phyloP scores from a whole-genome alignment of 2,329 filamentous ascomycete species.

The Alternaria longipes region DNA sequence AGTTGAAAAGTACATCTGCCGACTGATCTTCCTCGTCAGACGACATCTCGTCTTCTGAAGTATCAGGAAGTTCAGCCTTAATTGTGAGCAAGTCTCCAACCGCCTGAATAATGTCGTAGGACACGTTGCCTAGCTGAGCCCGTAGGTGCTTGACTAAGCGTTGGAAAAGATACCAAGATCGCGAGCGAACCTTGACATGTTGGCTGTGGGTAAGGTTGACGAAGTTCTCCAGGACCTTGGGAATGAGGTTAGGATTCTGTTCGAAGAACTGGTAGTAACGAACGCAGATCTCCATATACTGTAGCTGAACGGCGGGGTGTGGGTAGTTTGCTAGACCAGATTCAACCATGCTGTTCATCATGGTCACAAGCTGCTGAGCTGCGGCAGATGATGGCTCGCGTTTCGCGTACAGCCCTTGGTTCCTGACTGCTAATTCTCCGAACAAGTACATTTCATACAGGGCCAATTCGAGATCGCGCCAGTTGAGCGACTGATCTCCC shows the following conservation, averaged over 20 bases:
- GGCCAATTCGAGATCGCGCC: conserved; percentile 93
- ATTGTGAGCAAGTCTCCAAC: conserved; percentile 89
- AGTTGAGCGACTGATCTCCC: conserved; percentile 78
- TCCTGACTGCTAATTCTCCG: conserved; percentile 90
- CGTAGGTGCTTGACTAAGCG: conserved; percentile 90
- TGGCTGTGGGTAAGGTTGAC: conserved; percentile 88
- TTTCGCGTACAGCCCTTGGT: conserved; percentile 86
- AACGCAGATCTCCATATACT: conserved; percentile 99
- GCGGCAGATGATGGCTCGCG: conserved; percentile 81
- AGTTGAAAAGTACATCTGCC: conserved; percentile 88
- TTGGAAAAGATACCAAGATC: conserved; percentile 97
- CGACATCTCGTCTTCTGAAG: conserved; percentile 87
- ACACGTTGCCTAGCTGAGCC: conserved; percentile 84
- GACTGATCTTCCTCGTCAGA: conserved; percentile 91
- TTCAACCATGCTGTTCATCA: conserved; percentile 96
- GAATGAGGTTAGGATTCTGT: conserved; percentile 80
- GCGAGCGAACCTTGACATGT: conserved; percentile 83
- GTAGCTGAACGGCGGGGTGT: conserved; percentile 90
- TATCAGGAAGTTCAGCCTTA: conserved; percentile 84
- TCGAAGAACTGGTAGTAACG: conserved; percentile 95
- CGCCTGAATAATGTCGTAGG: conserved; percentile 89
- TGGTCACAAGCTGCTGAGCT: conserved; percentile 81
- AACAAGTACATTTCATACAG: conserved; percentile 96
- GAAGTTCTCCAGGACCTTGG: conserved; percentile 88
- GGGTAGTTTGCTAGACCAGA: conserved; percentile 88